Evolutionary conservation across 192 early-diverging fungal genomes (phyloP).

Genomic region (Ambispora gerdemannii): DNA sequence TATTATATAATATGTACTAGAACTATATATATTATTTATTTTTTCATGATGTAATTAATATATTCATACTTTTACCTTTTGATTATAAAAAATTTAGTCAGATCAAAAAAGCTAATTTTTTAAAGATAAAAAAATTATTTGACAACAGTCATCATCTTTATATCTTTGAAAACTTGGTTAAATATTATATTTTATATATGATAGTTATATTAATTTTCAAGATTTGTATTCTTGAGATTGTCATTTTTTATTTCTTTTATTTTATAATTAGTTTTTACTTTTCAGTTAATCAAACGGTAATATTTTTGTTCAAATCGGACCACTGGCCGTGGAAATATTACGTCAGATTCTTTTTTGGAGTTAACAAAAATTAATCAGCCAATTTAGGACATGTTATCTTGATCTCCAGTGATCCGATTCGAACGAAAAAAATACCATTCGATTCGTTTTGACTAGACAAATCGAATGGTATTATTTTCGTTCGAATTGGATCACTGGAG

Average conservation of each 20-base stretch:
- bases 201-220: conserved; percentile 28
- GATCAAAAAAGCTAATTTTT: conserved; percentile 8
- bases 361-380: conserved; percentile 18
- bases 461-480: no score
- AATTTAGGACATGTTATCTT: conserved; percentile 30
- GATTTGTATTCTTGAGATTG: not conserved
- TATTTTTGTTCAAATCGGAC: not conserved
- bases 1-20: no score
- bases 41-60: conserved; percentile 20
- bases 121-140: conserved; percentile 15
- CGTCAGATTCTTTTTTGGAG: conserved; percentile 26
- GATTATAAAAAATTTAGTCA: not conserved
- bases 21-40: no score
- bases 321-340: not conserved
- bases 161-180: conserved; percentile 24
- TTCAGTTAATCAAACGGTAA: not conserved
- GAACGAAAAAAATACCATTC: no score
- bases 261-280: conserved; percentile 14
- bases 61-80: conserved; percentile 21
- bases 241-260: conserved; percentile 24
- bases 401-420: conserved; percentile 16
- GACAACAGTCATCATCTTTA: conserved; percentile 18
- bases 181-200: conserved; percentile 27
- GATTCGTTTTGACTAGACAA: no score
- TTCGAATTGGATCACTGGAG: no score